Base-by-base conservation (phyloP, 2,329 filamentous ascomycete species). In the Aspergillus neotritici region DNA sequence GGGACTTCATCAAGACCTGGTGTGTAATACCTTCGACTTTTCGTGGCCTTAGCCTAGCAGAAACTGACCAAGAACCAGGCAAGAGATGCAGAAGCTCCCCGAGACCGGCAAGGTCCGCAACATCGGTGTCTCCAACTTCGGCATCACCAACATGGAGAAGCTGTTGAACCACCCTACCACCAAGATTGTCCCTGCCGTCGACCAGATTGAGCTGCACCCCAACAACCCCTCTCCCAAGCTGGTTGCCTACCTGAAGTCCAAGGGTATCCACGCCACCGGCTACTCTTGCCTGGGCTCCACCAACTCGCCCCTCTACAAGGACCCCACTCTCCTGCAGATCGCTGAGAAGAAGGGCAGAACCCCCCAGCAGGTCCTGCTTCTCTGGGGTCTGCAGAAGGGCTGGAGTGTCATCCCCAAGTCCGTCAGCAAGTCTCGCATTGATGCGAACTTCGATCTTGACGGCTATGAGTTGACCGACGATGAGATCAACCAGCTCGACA, bases 101-200 rank as follows among this genome's bases (percentile, higher is more conserved):
- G 67, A 61, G 32, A 71, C 68, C 15, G 67, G 67, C 64, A 86
- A 87, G 68, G 85, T 85, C 40, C 78, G 76, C 67, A 87, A 87
- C 72, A 88, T 91, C 62, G 87, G 87, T 56, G 84, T 93, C 44
- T 88, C 85, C 66, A 94, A 94, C 76, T 93, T 94, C 65, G 84
- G 77, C 51, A 87, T 90, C 64, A 79, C 73, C 66, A 86, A 93
- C 68, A 72, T 93, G 31, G 84, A 91, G 75, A 86, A 79, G 65
- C 76, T 93, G 46, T 73, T 93, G 49, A 80, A 76, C 54, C 77
- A 84, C 55, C 64, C 60, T 82, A 82, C 64, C 83, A 65, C 65
- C 40, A 70, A 63, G 44, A 69, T 76, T 38, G 62, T 75, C 39
- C 70, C 75, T n/a, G 72, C 74, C 4, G 73, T 69, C 28, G 72